phyloP scores from a whole-genome alignment of 768 basidiomycete genomes.

The Tylopilus rubrobrunneus region DNA sequence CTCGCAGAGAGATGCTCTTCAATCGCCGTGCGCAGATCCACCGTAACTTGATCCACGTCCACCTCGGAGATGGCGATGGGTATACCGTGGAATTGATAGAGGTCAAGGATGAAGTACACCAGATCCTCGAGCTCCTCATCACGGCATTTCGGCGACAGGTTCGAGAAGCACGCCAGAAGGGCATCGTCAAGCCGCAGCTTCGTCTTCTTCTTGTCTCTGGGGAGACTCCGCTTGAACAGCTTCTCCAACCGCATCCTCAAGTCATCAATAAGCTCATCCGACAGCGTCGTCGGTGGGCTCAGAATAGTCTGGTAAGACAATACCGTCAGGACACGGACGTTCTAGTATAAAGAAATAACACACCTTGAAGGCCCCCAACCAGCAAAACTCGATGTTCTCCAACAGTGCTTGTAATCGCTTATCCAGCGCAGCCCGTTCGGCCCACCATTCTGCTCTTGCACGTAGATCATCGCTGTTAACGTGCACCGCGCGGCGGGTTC shows the following conservation, averaged over 20 bases:
- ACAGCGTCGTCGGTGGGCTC: conserved; percentile 41
- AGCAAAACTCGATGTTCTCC: conserved; percentile 88
- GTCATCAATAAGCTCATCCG: conserved; percentile 45
- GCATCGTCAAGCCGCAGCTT: conserved; percentile 63
- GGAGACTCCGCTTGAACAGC: conserved; percentile 65
- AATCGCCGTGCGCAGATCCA: conserved; percentile 75
- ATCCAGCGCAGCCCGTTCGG: conserved; percentile 71
- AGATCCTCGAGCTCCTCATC: conserved; percentile 97
- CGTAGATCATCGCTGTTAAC: conserved; percentile 65
- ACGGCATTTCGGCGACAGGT: conserved; percentile 72
- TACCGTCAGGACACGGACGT: neutral
- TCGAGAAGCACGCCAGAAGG: conserved; percentile 84
- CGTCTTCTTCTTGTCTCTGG: conserved; percentile 56
- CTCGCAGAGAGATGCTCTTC: conserved; percentile 58
- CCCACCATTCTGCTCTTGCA: conserved; percentile 84
- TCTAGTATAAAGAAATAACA: conserved; percentile 9
- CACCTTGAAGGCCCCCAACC: conserved; percentile 98
- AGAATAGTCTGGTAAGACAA: conserved; percentile 49
- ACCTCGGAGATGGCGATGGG: conserved; percentile 87
- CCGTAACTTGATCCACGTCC: conserved; percentile 83
- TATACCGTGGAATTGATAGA: conserved; percentile 91
- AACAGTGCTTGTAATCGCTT: conserved; percentile 67
- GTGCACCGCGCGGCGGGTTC: conserved; percentile 65
- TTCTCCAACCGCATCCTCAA: conserved; percentile 70
- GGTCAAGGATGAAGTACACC: conserved; percentile 87